Evolutionary conservation across 2,329 filamentous ascomycete genomes (phyloP).

Genomic region (Fusarium udum): DNA sequence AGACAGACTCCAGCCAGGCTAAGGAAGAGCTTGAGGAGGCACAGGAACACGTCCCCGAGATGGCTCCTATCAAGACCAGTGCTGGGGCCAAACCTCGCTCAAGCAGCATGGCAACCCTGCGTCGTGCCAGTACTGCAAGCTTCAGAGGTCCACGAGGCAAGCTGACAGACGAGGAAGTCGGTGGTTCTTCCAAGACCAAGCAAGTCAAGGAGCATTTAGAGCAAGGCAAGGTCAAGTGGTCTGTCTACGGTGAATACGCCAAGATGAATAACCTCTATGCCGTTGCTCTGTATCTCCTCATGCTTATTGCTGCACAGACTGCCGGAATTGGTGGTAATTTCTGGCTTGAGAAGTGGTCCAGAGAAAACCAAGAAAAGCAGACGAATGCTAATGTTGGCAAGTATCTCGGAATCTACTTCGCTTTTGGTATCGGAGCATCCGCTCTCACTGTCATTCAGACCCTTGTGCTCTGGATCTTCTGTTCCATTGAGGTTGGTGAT

Average conservation of each 20-base stretch:
- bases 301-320: conserved; percentile 82
- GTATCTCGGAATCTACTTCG: conserved; percentile 95
- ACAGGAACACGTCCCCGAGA: conserved; percentile 78
- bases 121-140: conserved; percentile 90
- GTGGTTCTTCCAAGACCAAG: conserved; percentile 75
- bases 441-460: conserved; percentile 90
- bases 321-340: conserved; percentile 84
- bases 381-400: conserved; percentile 82
- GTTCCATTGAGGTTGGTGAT: conserved; percentile 85
- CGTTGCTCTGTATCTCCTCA: conserved; percentile 80
- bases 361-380: conserved; percentile 74
- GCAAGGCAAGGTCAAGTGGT: conserved; percentile 98
- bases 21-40: conserved; percentile 78
- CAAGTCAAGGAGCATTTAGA: conserved; percentile 89
- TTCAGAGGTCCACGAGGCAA: conserved; percentile 89
- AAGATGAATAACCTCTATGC: conserved; percentile 91
- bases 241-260: conserved; percentile 91
- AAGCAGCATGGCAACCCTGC: conserved; percentile 81
- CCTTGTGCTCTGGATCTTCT: conserved; percentile 98
- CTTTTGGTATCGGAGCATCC: conserved; percentile 88
- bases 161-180: conserved; percentile 83
- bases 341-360: conserved; percentile 95
- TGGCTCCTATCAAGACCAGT: conserved; percentile 76
- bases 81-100: conserved; percentile 64
- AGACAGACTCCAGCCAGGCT: conserved; percentile 61